Conservation (phyloP, 108 stramenopile genomes). For the Chaetoceros muelleri region DNA sequence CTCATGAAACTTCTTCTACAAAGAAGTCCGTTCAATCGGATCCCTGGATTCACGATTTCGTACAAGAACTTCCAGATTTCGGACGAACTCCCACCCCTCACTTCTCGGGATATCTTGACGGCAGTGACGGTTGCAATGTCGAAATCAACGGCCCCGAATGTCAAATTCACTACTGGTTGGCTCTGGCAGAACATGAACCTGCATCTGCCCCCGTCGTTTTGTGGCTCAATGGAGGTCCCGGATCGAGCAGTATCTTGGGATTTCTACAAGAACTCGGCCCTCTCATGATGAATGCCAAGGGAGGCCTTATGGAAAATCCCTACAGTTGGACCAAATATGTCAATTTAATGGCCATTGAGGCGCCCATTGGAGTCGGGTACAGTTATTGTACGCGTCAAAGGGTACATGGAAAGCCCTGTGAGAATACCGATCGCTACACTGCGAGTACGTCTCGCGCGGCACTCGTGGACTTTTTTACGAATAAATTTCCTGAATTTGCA, state of each 20-base stretch:
- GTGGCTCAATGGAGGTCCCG: slow-evolving; percentile 58
- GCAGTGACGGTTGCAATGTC: slow-evolving; percentile 34
- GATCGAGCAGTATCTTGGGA: slow-evolving; percentile 31
- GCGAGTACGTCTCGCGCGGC: slow-evolving; percentile 59
- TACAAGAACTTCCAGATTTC: slow-evolving; percentile 33
- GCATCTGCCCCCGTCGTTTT: slow-evolving; percentile 23
- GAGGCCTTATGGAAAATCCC: slow-evolving; percentile 44
- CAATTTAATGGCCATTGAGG: slow-evolving; percentile 61
- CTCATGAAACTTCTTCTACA: too few species aligned
- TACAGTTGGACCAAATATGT: slow-evolving; percentile 59
- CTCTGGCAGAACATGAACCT: slow-evolving; percentile 26
- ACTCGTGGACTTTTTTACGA: slow-evolving; percentile 39
- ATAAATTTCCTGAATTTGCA: slow-evolving; percentile 67
- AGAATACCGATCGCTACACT: slow-evolving; percentile 64
- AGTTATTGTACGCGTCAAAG: slow-evolving; percentile 39
- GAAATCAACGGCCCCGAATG: slow-evolving; percentile 30
- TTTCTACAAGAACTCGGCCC: slow-evolving; percentile 51
- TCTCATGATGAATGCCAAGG: slow-evolving; percentile 36
- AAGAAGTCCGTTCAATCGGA: too few species aligned
- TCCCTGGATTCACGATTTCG: slow-evolving; percentile 27
- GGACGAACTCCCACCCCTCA: slow-evolving; percentile 42
- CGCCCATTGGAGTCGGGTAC: slow-evolving; percentile 84
- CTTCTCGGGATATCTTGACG: slow-evolving; percentile 46
- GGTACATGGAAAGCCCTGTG: slow-evolving; percentile 26
- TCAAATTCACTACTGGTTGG: slow-evolving; percentile 49